Base-by-base conservation (phyloP, 2,329 filamentous ascomycete genomes). In the Arthrobotrys sinensis region DNA sequence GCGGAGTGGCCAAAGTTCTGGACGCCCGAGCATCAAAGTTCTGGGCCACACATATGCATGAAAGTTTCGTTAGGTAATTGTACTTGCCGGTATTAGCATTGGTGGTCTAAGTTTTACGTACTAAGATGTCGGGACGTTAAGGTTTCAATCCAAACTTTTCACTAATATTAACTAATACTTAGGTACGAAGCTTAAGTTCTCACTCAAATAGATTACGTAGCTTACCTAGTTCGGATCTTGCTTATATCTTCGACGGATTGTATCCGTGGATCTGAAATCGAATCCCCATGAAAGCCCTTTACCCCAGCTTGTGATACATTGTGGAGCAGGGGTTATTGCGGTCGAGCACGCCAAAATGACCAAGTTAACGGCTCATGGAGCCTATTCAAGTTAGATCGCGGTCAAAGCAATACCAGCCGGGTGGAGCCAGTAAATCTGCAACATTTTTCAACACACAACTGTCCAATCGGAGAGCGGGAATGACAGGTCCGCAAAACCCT, bases 371-470 rank as follows among this genome's bases (percentile, higher is more conserved):
- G 43, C 43, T n/a, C 43, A 45, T 45, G 12, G 43, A 45, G 43
- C 21, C 50, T 34, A 4, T 53, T 53, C 12, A 14, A 53, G 50
- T 32, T 53, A 34, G 50, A 53, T 34, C 24, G 50, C 32, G 28
- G 50, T 55, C 50, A 55, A 55, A 45, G 43, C 43, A 45, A 55
- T 24, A n/a, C 7, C 19, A 5, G 36, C 28, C 5, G 43, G 5
- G 43, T 45, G 43, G 12, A 3, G 6, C 8, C 11, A 19, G 32
- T n/a, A 40, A 40, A 38, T 57, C 12, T 38, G 16, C 52, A 57
- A 57, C 52, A 57, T 21, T 57, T 28, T 57, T 57, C 52, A 57
- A 57, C 52, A 38, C 52, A 38, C n/a, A 6, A 21, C 21, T 38
- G 36, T 38, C 43, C 43, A 45, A 45, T 6, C 43, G 7, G 43